Evolutionary conservation across 2,329 filamentous ascomycete genomes (phyloP).

Genomic region (Pyrenophora graminea): DNA sequence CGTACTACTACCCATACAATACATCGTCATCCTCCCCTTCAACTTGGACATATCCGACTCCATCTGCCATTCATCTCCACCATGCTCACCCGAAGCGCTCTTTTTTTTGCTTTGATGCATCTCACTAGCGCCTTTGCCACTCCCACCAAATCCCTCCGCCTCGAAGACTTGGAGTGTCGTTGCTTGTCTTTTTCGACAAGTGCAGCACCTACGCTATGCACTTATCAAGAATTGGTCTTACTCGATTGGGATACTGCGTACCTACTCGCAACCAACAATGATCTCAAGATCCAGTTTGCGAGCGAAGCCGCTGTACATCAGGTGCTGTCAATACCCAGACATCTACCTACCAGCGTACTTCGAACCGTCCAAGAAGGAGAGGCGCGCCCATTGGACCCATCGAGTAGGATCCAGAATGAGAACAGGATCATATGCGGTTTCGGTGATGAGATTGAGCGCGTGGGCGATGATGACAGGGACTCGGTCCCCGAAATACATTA

Average conservation of each 20-base stretch:
- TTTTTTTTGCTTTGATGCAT: conserved; percentile 10
- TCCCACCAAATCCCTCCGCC: conserved; percentile 14
- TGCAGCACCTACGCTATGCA: conserved; percentile 25
- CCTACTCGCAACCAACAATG: conserved; percentile 25
- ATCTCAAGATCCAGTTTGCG: conserved; percentile 32
- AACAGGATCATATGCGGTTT: conserved; percentile 34
- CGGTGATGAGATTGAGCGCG: conserved; percentile 26
- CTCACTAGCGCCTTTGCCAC: conserved; percentile 14
- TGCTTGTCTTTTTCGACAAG: conserved; percentile 31
- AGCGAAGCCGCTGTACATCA: conserved; percentile 23
- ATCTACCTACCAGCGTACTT: conserved; percentile 27
- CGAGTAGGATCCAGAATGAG: conserved; percentile 14
- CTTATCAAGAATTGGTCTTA: conserved; percentile 23
- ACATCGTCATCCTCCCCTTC: conserved; percentile 1
- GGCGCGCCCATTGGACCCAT: conserved; percentile 10
- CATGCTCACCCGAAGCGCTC: conserved; percentile 8
- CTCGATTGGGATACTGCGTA: conserved; percentile 32
- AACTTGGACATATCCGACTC: not conserved
- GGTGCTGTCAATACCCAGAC: conserved; percentile 24
- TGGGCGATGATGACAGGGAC: conserved; percentile 3
- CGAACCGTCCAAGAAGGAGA: conserved; percentile 15
- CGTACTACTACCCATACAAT: conserved; percentile 4
- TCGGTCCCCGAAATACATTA: conserved; percentile 17
- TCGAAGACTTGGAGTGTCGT: conserved; percentile 31
- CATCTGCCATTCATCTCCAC: not conserved